These are phyloP conservation scores for Hanseniaspora lachancei DNA, from an alignment of 805 yeast genomes.

Conservation along the genomic window DNA sequence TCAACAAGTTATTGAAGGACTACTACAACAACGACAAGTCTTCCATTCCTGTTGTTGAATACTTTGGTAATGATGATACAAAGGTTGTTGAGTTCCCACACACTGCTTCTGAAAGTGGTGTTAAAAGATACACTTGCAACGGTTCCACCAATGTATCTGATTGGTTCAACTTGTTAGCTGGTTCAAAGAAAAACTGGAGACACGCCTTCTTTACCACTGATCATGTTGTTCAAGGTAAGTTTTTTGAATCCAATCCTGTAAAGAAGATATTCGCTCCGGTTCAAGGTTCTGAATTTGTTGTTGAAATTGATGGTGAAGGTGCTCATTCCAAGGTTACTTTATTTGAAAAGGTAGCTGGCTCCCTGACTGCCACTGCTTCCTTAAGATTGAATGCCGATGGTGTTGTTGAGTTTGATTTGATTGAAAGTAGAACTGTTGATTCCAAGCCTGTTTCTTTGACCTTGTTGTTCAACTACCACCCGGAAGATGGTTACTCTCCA, in stretches of 20 bases:
- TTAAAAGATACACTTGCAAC: conserved; percentile 31
- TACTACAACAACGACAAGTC: conserved; percentile 58
- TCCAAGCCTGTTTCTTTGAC: conserved; percentile 60
- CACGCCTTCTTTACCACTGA: conserved; percentile 72
- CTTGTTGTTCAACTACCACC: conserved; percentile 64
- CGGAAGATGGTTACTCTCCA: conserved; percentile 91
- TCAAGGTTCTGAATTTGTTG: conserved; percentile 36
- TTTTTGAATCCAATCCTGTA: conserved; percentile 67
- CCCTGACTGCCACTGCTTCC: conserved; percentile 49
- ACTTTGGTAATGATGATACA: conserved; percentile 61
- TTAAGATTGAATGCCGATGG: conserved; percentile 33
- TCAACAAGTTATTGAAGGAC: conserved; percentile 52
- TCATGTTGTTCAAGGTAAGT: conserved; percentile 72
- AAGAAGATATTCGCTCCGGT: conserved; percentile 70
- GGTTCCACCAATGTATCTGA: conserved; percentile 26
- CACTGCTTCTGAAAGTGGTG: conserved; percentile 21
- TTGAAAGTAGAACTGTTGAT: conserved; percentile 80
- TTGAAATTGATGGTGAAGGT: conserved; percentile 44
- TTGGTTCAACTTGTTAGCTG: conserved; percentile 80
- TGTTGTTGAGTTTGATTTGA: conserved; percentile 55
- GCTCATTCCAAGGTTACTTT: conserved; percentile 50
- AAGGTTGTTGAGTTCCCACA: conserved; percentile 27
- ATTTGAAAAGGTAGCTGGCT: conserved; percentile 61
- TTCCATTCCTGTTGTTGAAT: conserved; percentile 75
- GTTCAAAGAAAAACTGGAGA: conserved; percentile 70